Conservation (phyloP, 257 asterid genomes). For the Petrea volubilis region DNA sequence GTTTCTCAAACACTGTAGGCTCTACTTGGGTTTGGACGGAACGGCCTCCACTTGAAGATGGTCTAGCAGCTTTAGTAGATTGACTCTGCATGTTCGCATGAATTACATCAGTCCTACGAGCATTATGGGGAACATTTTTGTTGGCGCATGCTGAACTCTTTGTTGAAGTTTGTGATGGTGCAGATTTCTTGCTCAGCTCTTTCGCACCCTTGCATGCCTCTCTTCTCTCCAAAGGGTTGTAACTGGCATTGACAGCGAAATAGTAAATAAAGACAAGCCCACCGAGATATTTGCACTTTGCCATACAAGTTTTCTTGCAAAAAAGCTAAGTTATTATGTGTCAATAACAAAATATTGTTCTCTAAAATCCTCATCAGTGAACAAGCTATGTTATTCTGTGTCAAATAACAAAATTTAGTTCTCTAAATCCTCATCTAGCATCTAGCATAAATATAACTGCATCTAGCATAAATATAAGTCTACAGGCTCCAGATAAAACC, state of each 20-base stretch:
- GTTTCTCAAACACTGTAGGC: neutral
- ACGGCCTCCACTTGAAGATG: neutral
- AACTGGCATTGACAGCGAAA: neutral
- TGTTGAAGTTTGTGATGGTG: neutral
- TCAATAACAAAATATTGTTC: neutral
- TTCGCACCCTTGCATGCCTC: neutral
- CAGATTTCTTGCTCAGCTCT: neutral
- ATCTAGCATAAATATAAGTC: neutral
- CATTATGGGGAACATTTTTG: neutral
- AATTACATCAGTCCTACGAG: neutral
- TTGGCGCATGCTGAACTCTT: neutral
- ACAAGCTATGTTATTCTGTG: no score
- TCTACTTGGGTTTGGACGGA: neutral
- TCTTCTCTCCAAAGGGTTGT: neutral
- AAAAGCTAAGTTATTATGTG: neutral
- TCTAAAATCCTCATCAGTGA: neutral
- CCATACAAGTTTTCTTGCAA: neutral
- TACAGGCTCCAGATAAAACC: neutral
- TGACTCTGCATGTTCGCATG: neutral
- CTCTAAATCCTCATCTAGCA: no score
- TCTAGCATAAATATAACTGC: no score
- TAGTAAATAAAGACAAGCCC: neutral
- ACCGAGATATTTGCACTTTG: neutral
- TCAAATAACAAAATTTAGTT: no score
- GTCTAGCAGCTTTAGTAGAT: neutral